Evolutionary conservation across 106 monocot species (phyloP).

Genomic region (Hemerocallis citrina): DNA sequence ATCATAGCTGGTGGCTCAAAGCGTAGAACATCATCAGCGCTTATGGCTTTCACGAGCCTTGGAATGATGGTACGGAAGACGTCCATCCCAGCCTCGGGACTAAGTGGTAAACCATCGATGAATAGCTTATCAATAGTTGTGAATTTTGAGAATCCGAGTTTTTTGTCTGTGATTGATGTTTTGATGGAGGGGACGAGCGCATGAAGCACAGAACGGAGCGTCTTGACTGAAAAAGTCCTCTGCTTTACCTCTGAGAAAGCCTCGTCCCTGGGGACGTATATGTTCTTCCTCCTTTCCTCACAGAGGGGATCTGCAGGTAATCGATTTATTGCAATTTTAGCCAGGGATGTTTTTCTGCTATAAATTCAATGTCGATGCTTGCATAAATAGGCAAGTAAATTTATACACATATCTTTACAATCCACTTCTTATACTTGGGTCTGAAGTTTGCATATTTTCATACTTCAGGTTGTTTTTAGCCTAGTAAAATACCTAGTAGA

Average conservation of each 20-base stretch:
- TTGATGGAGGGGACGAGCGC: constrained; percentile 30
- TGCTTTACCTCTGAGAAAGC: constrained; percentile 46
- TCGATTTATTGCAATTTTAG: too few relatives aligned
- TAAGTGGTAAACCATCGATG: constrained; percentile 22
- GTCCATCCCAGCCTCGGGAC: background rate
- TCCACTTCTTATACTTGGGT: too few relatives aligned
- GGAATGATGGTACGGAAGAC: constrained; percentile 27
- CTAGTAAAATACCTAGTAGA: too few relatives aligned
- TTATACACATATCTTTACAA: too few relatives aligned
- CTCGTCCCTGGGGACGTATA: constrained; percentile 69
- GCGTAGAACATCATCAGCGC: constrained; percentile 21
- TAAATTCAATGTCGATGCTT: too few relatives aligned
- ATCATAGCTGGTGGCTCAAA: constrained; percentile 49
- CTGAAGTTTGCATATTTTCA: too few relatives aligned
- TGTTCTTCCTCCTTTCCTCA: constrained; percentile 11
- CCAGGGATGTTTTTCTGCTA: too few relatives aligned
- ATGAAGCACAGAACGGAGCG: constrained; percentile 28
- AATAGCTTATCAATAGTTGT: constrained; percentile 46
- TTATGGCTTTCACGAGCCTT: constrained; percentile 27
- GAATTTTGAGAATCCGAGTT: constrained; percentile 45
- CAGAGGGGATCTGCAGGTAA: too few relatives aligned
- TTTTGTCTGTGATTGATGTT: constrained; percentile 6
- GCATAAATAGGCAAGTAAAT: too few relatives aligned
- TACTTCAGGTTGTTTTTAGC: too few relatives aligned
- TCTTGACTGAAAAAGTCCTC: constrained; percentile 23